Conservation (phyloP, 73 alveolate genomes). For the Blepharisma stoltei region DNA sequence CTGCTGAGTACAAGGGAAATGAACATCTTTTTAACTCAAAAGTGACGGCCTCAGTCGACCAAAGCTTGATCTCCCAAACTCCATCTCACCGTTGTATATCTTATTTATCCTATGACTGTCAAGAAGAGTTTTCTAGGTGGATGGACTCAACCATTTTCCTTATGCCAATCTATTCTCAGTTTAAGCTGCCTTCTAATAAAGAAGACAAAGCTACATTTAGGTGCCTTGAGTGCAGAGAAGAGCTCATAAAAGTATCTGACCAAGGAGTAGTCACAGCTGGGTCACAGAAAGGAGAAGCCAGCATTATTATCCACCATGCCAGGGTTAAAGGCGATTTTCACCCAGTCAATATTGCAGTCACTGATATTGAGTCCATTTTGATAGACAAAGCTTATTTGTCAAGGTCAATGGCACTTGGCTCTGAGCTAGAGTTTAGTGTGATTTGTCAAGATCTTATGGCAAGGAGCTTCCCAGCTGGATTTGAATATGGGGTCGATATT, state of each 20-base stretch:
- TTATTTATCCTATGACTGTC: conserved; percentile 6
- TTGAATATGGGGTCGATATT: conserved; percentile 50
- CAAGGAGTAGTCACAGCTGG: background rate
- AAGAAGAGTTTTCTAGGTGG: conserved; percentile 20
- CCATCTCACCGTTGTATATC: conserved; percentile 23
- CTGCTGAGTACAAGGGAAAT: conserved; percentile 42
- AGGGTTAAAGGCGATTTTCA: conserved; percentile 1
- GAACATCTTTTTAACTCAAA: conserved; percentile 43
- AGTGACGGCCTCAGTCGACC: conserved; percentile 38
- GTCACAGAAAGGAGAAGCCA: conserved; percentile 13
- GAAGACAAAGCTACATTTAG: conserved; percentile 14
- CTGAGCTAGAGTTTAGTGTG: conserved; percentile 40
- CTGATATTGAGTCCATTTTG: conserved; percentile 44
- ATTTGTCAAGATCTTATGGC: conserved; percentile 59
- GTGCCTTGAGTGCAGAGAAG: conserved; percentile 23
- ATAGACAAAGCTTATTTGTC: conserved; percentile 50
- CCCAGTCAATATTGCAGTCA: conserved; percentile 27
- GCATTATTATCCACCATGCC: conserved; percentile 7
- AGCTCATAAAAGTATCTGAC: conserved; percentile 2
- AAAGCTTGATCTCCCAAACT: conserved; percentile 8
- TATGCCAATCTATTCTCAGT: conserved; percentile 4
- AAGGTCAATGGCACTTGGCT: conserved; percentile 52
- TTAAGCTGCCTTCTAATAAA: conserved; percentile 8
- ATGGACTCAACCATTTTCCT: conserved; percentile 9
- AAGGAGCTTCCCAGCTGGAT: conserved; percentile 45